Evolutionary conservation across 2,329 filamentous ascomycete genomes (phyloP), one percentile per base, ranked within the genome.

Genomic region (Arthrobotrys sphaeroides): DNA sequence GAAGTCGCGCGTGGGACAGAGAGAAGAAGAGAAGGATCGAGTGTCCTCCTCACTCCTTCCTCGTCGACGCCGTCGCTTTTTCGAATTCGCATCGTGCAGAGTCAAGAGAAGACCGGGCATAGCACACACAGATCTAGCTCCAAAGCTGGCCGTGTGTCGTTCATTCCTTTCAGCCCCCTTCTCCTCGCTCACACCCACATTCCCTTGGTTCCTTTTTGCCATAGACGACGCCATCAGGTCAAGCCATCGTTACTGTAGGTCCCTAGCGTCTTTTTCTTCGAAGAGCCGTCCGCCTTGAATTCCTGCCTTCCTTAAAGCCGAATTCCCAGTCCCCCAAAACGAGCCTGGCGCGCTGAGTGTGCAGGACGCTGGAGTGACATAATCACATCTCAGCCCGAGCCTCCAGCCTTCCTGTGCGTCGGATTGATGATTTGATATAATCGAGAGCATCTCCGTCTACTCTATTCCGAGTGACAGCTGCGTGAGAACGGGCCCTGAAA

Each of bases 401-500:
- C 18, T 42, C 24, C 40, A 7, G 26, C 18, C 24, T 42, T 53
- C 47, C 22, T 53, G 20, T 60, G 38, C 45, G 12, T 51, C 43
- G 61, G 18, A 53, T 65, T 51, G 45, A 65, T 53, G 51, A 55
- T 55, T 55, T 55, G 51, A 55, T 36, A 33, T 20, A 36, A 22
- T 13, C 20, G 20, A 45, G 7, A 61, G 57, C 33, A 42, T 40
- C 64, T 55, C 40, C 51, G 24, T 26, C 28, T 60, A 70, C 66
- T 51, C 66, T 70, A 60, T 70, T 55, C 45, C 59, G 47, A 53
- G 55, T 64, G 59, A 62, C 57, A 72, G 57, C 67, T 72, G 67
- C 67, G 49, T 26, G 67, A 72, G 67, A 47, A 45, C 5, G 12
- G 45, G 18, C 38, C 47, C 57, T 72, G 67, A 64, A 55, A 64